These are phyloP conservation scores for Linum usitatissimum DNA, from an alignment of 345 rosid genomes.

Conservation along the genomic window DNA sequence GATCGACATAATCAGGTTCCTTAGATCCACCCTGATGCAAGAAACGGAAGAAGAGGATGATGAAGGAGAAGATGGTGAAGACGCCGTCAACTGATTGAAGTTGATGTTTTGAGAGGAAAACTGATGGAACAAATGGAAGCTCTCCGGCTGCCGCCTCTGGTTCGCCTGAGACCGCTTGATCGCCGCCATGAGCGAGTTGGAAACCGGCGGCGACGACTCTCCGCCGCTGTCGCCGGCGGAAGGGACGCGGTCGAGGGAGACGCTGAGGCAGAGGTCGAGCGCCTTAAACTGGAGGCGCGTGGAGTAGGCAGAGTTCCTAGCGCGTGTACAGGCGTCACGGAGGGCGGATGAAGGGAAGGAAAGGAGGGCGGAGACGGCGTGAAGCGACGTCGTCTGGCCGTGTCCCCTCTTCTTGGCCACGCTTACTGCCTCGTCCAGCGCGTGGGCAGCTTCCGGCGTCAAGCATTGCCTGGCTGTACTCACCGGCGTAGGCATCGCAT, in stretches of 20 bases:
- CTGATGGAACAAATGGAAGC: slow-evolving; percentile 60
- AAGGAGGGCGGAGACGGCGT: slow-evolving; percentile 49
- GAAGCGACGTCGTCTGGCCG: slow-evolving; percentile 61
- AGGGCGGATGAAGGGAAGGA: slow-evolving; percentile 43
- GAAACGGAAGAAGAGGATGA: background rate
- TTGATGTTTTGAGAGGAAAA: slow-evolving; percentile 28
- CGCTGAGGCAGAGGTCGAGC: slow-evolving; percentile 53
- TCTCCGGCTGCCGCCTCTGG: slow-evolving; percentile 79
- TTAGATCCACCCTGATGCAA: slow-evolving; percentile 46
- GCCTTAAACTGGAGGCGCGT: slow-evolving; percentile 51
- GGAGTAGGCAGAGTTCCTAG: slow-evolving; percentile 29
- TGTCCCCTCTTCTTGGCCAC: slow-evolving; percentile 63
- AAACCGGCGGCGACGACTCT: slow-evolving; percentile 40
- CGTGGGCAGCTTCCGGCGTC: slow-evolving; percentile 59
- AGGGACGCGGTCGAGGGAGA: slow-evolving; percentile 49
- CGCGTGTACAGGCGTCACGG: slow-evolving; percentile 53
- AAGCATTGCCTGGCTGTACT: slow-evolving; percentile 46
- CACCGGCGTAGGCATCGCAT: slow-evolving; percentile 55
- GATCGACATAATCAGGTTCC: slow-evolving; percentile 44
- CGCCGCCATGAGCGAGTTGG: slow-evolving; percentile 96
- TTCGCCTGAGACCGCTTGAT: slow-evolving; percentile 91
- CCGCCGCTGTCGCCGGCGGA: background rate
- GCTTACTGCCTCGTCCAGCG: slow-evolving; percentile 48
- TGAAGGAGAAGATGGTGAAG: slow-evolving; percentile 1
- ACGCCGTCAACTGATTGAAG: slow-evolving; percentile 28